Percentiles rank a stretch among this genome's conserved stretches.
phyloP scores from a whole-genome alignment of 495 filamentous ascomycete species.

The Viridothelium virens region DNA sequence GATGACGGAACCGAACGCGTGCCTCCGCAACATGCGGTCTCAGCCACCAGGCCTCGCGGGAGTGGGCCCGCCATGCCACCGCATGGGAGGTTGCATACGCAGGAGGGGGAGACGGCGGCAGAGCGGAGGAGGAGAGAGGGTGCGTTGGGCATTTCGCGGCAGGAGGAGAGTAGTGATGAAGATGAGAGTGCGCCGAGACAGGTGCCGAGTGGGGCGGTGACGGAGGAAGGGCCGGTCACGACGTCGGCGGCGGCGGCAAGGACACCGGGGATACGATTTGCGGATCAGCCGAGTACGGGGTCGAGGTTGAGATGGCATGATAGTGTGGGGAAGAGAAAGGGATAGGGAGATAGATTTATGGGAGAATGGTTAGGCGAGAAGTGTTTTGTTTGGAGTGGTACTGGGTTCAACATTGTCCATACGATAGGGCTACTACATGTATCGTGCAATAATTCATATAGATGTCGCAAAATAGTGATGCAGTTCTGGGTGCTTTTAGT shows the following conservation, averaged over 20 bases:
- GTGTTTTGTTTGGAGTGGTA: neutral
- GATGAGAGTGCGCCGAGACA: constrained; percentile 37
- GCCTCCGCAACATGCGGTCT: constrained; percentile 25
- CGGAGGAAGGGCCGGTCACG: constrained; percentile 9
- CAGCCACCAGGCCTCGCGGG: neutral
- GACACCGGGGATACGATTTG: constrained; percentile 39
- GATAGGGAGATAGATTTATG: neutral
- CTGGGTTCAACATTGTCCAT: neutral
- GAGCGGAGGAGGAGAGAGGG: constrained; percentile 77
- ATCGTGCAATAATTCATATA: too few relatives aligned
- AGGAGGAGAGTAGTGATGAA: constrained; percentile 55
- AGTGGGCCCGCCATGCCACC: constrained; percentile 20
- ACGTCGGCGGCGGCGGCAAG: constrained; percentile 19
- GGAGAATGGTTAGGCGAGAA: neutral
- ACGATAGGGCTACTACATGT: too few relatives aligned
- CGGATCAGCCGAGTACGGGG: constrained; percentile 31
- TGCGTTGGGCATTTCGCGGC: constrained; percentile 62
- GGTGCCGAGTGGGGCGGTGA: constrained; percentile 16
- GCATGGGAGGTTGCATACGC: constrained; percentile 28
- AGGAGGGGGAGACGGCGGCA: constrained; percentile 67
- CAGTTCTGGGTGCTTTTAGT: too few relatives aligned
- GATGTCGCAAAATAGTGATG: too few relatives aligned
- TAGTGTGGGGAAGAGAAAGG: constrained; percentile 2
- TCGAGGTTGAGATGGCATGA: constrained; percentile 1
- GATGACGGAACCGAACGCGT: constrained; percentile 52